Base-by-base conservation (phyloP, 768 basidiomycete genomes). In the Sporobolomyces roseus region DNA sequence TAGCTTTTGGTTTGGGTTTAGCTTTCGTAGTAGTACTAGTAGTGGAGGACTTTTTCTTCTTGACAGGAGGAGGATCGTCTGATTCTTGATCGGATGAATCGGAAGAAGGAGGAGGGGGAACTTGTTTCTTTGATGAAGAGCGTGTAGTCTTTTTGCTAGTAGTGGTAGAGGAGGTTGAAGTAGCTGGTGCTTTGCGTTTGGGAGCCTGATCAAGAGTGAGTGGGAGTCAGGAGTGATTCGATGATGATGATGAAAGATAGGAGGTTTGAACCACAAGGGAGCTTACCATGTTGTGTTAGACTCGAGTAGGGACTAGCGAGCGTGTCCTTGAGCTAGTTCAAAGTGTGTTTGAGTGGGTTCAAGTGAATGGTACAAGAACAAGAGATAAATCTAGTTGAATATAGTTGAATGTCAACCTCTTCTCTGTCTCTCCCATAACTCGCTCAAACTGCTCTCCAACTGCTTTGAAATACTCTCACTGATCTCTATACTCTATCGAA, bases 1-100 rank as follows among this genome's bases (percentile, higher is more conserved):
- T 27, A n/a, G 51, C 51, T 52, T 36, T 54, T 33, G 54, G 13
- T 56, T 56, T 56, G 23, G 54, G 23, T 41, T 23, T 55, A 35
- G 3, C 25, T 32, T 36, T 55, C 54, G 36, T 38, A 35, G 35
- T 38, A 10, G 52, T 53, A 6, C 21, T 17, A 30, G 52, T 19
- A 8, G 23, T 63, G 50, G 29, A 2, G 17, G 38, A 17, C 17
- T 41, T 41, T 62, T 53, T 60, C 46, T n/a, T 48, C 46, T 48
- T 48, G 46, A 17, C 10, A 41, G 38, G 38, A 41, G 38, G 38
- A 41, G 38, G 38, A 41, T 9, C 38, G 9, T 41, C 38, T 41
- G 38, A 41, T 9, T 48, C n/a, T n/a, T 9, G 23, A 48, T 9
- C 7, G 23, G 46, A 48, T 12, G 46, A 19, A 8, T 9, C 10